phyloP scores from a whole-genome alignment of 495 filamentous ascomycete species.

The Hyaloscypha bicolor region DNA sequence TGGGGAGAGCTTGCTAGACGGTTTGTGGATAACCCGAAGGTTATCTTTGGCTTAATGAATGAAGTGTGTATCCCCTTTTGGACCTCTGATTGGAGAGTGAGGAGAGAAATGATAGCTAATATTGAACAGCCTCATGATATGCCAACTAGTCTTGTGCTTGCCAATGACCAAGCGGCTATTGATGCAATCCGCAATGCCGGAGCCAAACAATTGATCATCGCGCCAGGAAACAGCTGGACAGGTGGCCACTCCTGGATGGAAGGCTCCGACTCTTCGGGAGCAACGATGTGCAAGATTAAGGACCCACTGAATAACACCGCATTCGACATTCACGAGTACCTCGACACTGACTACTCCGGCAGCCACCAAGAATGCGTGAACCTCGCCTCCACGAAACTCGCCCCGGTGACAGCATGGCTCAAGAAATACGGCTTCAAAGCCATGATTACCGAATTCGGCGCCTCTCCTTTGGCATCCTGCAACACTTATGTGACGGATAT shows the following conservation, averaged over 20 bases:
- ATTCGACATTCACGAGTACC: slow-evolving; percentile 55
- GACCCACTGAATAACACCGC: slow-evolving; percentile 49
- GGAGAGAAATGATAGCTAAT: neutral
- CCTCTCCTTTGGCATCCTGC: slow-evolving; percentile 43
- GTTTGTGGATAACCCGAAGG: slow-evolving; percentile 50
- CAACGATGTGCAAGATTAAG: slow-evolving; percentile 44
- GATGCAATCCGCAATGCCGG: slow-evolving; percentile 46
- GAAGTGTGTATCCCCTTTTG: slow-evolving; percentile 17
- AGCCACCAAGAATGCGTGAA: slow-evolving; percentile 42
- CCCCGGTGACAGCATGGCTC: slow-evolving; percentile 50
- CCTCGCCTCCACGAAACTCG: slow-evolving; percentile 42
- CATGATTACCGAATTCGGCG: slow-evolving; percentile 57
- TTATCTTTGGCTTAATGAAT: slow-evolving; percentile 51
- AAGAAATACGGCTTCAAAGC: slow-evolving; percentile 50
- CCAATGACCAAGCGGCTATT: slow-evolving; percentile 53
- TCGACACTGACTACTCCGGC: slow-evolving; percentile 52
- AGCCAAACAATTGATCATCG: slow-evolving; percentile 45
- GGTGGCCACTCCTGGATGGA: slow-evolving; percentile 53
- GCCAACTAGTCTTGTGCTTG: slow-evolving; percentile 45
- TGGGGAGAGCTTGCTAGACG: slow-evolving; percentile 54
- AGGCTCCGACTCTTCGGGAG: slow-evolving; percentile 40
- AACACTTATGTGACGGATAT: slow-evolving; percentile 43
- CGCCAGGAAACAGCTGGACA: slow-evolving; percentile 51
- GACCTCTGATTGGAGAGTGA: neutral
- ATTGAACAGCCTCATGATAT: slow-evolving; percentile 54